Base-by-base conservation (phyloP, 208 protist species). In the Acanthamoeba healyi region DNA sequence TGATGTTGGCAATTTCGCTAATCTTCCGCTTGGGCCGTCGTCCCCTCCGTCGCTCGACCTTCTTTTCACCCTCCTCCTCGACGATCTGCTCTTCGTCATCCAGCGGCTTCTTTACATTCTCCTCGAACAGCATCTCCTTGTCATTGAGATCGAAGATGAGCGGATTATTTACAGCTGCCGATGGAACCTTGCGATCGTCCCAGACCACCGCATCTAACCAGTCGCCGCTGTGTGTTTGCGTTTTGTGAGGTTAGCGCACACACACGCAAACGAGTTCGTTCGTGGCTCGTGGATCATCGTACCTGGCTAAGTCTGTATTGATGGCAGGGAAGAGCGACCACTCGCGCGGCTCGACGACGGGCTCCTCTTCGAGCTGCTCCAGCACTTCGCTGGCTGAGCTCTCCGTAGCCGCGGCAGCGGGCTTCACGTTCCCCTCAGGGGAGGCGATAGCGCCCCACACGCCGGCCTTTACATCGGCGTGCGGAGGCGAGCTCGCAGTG, bases 71-170 rank as follows among this genome's bases (percentile, higher is more conserved):
- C 44, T 29, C 42, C 56, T 61, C 38, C 29, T 93, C 51, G 10
- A 26, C 34, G 34, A 40, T 7, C 46, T 61, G 49, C 49, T 89
- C 82, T 34, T 61, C 54, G 29, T 61, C 82, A 24, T 77, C 63
- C 29, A 15, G 51, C 9, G 40, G 29, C 29, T 70, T 77, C 40
- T 51, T 51, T 1, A 77, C 63, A 32, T 93, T 77, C 46, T 93
- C 87, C 61, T 93, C 87, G 19, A 93, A 93, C 26, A 93, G 40
- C 90, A 94, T 94, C 36, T 94, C 46, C 70, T 56, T 79, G 72
- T 94, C 90, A 44, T 94, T 94, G 6, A 94, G 90, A 32, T 94
- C 90, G 34, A 94, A 86, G 32, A 94, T 94, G 24, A 94, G 67
- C 22, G 61, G 67, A 32, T 79, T 79, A 42, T 79, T 51, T 17